Percentiles rank a stretch among this genome's conserved stretches.
These are phyloP conservation scores for Fusarium sp. DNA, from an alignment of 2,329 filamentous ascomycete species.

Conservation along the genomic window DNA sequence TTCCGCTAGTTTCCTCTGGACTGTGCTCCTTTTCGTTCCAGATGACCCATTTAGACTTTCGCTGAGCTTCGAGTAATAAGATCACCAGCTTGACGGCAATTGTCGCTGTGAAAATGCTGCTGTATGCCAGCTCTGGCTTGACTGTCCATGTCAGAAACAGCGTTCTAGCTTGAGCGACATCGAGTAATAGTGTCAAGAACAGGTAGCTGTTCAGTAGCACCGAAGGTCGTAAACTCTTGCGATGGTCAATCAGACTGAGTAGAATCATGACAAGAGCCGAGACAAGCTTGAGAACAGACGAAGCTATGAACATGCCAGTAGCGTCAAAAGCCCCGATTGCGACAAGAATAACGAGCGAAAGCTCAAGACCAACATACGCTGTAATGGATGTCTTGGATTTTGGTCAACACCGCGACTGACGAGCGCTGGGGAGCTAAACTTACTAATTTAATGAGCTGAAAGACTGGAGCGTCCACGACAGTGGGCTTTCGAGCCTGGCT, in stretches of 20 bases:
- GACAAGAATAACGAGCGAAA: constrained; percentile 51
- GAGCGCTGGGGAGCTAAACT: background rate
- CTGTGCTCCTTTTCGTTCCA: constrained; percentile 57
- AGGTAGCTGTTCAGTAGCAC: constrained; percentile 59
- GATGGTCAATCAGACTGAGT: constrained; percentile 55
- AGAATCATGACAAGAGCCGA: constrained; percentile 48
- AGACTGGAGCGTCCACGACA: constrained; percentile 53
- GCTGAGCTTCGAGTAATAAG: constrained; percentile 55
- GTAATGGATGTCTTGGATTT: constrained; percentile 40
- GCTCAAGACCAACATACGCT: constrained; percentile 51
- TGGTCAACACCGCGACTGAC: background rate
- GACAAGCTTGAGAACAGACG: constrained; percentile 43
- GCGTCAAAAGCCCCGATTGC: constrained; percentile 29
- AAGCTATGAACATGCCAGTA: constrained; percentile 46
- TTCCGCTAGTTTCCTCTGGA: constrained; percentile 54
- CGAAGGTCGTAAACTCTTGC: constrained; percentile 58
- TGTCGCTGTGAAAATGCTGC: constrained; percentile 53
- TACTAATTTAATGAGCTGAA: constrained; percentile 54
- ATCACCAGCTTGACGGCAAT: constrained; percentile 53
- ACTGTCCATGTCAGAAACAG: constrained; percentile 53
- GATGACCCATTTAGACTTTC: constrained; percentile 55
- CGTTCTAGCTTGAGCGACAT: constrained; percentile 58
- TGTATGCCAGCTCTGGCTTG: constrained; percentile 28
- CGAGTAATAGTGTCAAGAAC: constrained; percentile 59
- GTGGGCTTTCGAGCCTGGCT: constrained; percentile 49